Evolutionary conservation across 345 rosid genomes (phyloP), one percentile per base, ranked within the genome.

Genomic region (Psidium guajava): DNA sequence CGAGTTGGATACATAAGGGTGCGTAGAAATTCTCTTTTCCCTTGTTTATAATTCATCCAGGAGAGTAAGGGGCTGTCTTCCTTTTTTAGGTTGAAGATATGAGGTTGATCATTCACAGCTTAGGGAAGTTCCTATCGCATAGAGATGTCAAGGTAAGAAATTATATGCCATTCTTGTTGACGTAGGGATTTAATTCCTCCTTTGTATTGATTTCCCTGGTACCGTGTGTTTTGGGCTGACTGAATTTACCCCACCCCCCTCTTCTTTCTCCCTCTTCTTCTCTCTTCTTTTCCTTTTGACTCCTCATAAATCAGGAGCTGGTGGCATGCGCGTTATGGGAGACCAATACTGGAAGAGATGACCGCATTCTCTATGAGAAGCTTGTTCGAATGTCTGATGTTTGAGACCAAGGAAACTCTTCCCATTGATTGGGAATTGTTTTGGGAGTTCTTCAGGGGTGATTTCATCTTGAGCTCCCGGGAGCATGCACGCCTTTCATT

Each of bases 261-360:
- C n/a, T n/a, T n/a, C n/a, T n/a, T n/a, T n/a, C n/a, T n/a, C n/a
- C n/a, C n/a, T n/a, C n/a, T n/a, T n/a, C n/a, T n/a, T n/a, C n/a
- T n/a, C n/a, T n/a, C n/a, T n/a, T n/a, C n/a, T n/a, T n/a, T n/a
- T n/a, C n/a, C 27, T 27, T 10, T 15, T 2, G 44, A 49, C 52
- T 5, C 42, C 52, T 40, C 44, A 1, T 7, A 69, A 64, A 87
- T 86, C 92, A 98, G 99, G 99, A 98, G 84, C 95, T 96, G 50
- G 99, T 92, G 89, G 98, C 94, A 84, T 93, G 98, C 87, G 98
- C 99, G 15, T 90, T 95, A 88, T 87, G 96, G 74, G 98, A 95
- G 94, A 98, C 97, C 94, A 93, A 93, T 93, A 94, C 98, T 0
- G 99, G 99, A 84, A 91, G 99, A 89, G 99, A 98, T 88, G 98